These are phyloP conservation scores for Alternaria sp. DNA, from an alignment of 2,329 filamentous ascomycete genomes.

Conservation along the genomic window DNA sequence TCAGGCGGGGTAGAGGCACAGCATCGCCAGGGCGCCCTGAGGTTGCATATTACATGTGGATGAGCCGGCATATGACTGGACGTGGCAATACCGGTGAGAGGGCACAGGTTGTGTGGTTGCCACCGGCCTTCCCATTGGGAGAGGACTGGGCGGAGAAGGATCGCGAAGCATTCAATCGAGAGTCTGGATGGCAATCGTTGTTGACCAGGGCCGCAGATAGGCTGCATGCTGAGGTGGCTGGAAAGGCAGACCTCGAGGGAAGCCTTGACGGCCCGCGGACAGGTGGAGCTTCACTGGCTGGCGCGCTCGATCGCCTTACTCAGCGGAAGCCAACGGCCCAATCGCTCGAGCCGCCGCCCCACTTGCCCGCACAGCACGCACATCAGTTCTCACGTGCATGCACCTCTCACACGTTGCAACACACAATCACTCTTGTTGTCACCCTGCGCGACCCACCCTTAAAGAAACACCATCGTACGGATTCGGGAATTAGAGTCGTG, in stretches of 20 bases:
- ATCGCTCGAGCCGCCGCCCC: slow-evolving; percentile 14
- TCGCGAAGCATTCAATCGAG: slow-evolving; percentile 6
- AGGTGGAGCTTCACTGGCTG: slow-evolving; percentile 5
- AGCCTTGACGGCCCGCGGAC: neutral
- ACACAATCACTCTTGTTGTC: slow-evolving; percentile 6
- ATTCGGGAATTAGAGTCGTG: neutral
- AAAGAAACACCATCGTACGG: neutral
- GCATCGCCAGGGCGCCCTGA: slow-evolving; percentile 17
- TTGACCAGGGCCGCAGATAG: slow-evolving; percentile 21
- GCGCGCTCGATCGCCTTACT: slow-evolving; percentile 24
- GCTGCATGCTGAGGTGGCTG: slow-evolving; percentile 25
- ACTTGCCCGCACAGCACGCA: slow-evolving; percentile 9
- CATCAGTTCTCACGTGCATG: slow-evolving; percentile 18
- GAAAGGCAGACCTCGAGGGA: slow-evolving; percentile 11
- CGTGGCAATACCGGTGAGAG: slow-evolving; percentile 25
- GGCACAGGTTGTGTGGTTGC: slow-evolving; percentile 16
- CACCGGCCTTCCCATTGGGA: slow-evolving; percentile 28
- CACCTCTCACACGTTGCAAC: slow-evolving; percentile 3
- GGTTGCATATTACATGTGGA: slow-evolving; percentile 20
- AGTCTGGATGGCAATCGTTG: slow-evolving; percentile 12
- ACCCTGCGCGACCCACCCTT: slow-evolving; percentile 11
- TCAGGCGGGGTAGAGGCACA: slow-evolving; percentile 30
- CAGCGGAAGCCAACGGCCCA: slow-evolving; percentile 17
- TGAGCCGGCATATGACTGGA: slow-evolving; percentile 20
- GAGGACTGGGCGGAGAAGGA: slow-evolving; percentile 19